Percentiles rank a stretch among this genome's conserved stretches.
These are phyloP conservation scores for Podospora conica DNA, from an alignment of 495 filamentous ascomycete species.

Conservation along the genomic window DNA sequence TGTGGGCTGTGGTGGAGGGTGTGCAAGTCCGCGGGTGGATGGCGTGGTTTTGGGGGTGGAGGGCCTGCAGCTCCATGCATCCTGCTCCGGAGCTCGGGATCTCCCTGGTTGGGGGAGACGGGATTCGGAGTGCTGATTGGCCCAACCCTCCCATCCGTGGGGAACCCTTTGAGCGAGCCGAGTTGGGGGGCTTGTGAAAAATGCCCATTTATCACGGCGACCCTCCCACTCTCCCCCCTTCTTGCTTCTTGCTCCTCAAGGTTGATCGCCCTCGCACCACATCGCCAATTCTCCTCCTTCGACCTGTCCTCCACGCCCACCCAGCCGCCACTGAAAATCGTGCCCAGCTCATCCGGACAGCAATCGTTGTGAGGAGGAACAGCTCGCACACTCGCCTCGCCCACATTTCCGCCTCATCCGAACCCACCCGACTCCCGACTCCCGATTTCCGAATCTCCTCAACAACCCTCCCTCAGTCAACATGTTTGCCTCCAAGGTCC, in stretches of 20 bases:
- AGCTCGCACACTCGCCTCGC: neutral
- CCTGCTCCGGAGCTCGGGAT: slow-evolving; percentile 11
- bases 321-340: neutral
- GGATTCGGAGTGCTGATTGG: slow-evolving; percentile 10
- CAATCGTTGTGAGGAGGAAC: slow-evolving; percentile 28
- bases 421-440: slow-evolving; percentile 1
- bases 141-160: neutral
- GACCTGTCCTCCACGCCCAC: slow-evolving; percentile 23
- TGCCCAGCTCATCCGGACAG: slow-evolving; percentile 16
- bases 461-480: slow-evolving; percentile 12
- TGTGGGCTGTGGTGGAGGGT: neutral
- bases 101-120: neutral
- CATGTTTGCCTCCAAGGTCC: slow-evolving; percentile 61
- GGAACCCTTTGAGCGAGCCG: slow-evolving; percentile 4
- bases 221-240: neutral
- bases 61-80: slow-evolving; percentile 6
- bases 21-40: slow-evolving; percentile 8
- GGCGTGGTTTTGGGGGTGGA: slow-evolving; percentile 8
- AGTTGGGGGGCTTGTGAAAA: slow-evolving; percentile 19
- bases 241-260: neutral
- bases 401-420: neutral
- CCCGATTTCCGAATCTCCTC: slow-evolving; percentile 1
- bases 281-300: slow-evolving; percentile 26
- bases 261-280: neutral
- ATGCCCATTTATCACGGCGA: slow-evolving; percentile 11